phyloP scores from a whole-genome alignment of 148 eudicot genomes.

The Cornus florida region DNA sequence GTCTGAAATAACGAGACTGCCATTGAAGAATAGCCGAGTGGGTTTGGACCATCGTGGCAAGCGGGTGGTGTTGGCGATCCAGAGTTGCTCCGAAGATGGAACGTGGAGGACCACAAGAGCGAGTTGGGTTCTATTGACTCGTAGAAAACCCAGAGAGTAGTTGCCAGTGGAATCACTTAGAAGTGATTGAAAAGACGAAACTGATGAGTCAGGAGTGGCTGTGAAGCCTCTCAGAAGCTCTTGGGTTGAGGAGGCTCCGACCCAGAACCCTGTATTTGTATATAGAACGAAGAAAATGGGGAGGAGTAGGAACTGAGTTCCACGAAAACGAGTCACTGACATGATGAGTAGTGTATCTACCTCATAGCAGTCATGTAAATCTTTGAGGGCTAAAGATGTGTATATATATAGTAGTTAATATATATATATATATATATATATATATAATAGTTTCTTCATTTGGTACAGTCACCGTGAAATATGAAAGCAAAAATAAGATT shows the following conservation, averaged over 20 bases:
- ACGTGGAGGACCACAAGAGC: slow-evolving; percentile 70
- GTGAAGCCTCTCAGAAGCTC: slow-evolving; percentile 58
- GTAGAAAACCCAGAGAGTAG: slow-evolving; percentile 80
- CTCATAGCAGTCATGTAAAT: not conserved
- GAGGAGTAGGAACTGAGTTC: slow-evolving; percentile 15
- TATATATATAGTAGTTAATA: too few species aligned
- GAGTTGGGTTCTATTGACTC: slow-evolving; percentile 50
- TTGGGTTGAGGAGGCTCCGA: slow-evolving; percentile 17
- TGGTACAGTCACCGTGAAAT: not conserved
- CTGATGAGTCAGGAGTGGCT: slow-evolving; percentile 51
- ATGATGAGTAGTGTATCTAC: slow-evolving; percentile 3
- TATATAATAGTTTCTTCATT: not conserved
- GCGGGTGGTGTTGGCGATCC: slow-evolving; percentile 44
- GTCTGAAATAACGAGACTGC: slow-evolving; percentile 72
- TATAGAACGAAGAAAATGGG: not conserved
- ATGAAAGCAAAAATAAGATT: not conserved
- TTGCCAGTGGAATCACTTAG: slow-evolving; percentile 60
- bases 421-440: not conserved
- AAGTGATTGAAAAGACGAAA: slow-evolving; percentile 50
- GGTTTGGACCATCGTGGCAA: slow-evolving; percentile 49
- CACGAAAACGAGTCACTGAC: slow-evolving; percentile 10
- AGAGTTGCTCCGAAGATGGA: slow-evolving; percentile 60
- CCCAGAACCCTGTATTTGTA: not conserved
- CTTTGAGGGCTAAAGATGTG: not conserved
- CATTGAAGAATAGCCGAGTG: slow-evolving; percentile 62